A percentile compares a stretch with the other conserved stretches of the same genome.
phyloP scores from a whole-genome alignment of 371 early-diverging fungal genomes.

The Circinella minor region DNA sequence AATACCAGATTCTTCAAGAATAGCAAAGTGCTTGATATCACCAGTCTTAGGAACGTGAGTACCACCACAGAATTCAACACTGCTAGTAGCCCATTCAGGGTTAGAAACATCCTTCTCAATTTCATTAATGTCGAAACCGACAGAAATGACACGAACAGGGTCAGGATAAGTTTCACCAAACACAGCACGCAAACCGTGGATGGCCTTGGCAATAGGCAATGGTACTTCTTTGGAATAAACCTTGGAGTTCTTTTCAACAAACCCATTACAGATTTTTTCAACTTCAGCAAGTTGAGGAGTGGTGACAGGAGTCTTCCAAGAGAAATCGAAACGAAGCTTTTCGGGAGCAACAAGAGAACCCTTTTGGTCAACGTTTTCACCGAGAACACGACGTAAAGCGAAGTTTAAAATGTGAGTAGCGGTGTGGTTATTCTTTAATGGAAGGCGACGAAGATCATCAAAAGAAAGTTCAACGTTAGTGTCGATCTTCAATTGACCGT shows the following conservation, averaged over 20 bases:
- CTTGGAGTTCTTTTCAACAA: constrained; percentile 75
- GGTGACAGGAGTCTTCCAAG: constrained; percentile 77
- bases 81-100: constrained; percentile 78
- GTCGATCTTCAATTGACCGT: constrained; percentile 77
- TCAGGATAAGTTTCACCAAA: constrained; percentile 98
- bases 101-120: constrained; percentile 84
- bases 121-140: constrained; percentile 90
- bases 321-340: constrained; percentile 98
- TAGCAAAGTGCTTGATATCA: constrained; percentile 89
- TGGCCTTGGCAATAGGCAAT: constrained; percentile 79
- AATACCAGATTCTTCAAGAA: constrained; percentile 94
- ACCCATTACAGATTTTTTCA: constrained; percentile 83
- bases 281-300: constrained; percentile 82
- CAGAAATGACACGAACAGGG: constrained; percentile 93
- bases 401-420: constrained; percentile 98
- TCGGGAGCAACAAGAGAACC: constrained; percentile 98
- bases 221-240: constrained; percentile 92
- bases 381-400: constrained; percentile 87
- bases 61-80: constrained; percentile 99
- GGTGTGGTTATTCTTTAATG: constrained; percentile 97
- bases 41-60: constrained; percentile 96
- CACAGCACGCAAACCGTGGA: constrained; percentile 92
- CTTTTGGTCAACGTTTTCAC: constrained; percentile 88
- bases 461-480: constrained; percentile 79
- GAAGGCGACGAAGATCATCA: constrained; percentile 89